Evolutionary conservation across 2,329 filamentous ascomycete species (phyloP), one percentile per base, ranked within the genome.

Genomic region (Atkinsonella hypoxylon): DNA sequence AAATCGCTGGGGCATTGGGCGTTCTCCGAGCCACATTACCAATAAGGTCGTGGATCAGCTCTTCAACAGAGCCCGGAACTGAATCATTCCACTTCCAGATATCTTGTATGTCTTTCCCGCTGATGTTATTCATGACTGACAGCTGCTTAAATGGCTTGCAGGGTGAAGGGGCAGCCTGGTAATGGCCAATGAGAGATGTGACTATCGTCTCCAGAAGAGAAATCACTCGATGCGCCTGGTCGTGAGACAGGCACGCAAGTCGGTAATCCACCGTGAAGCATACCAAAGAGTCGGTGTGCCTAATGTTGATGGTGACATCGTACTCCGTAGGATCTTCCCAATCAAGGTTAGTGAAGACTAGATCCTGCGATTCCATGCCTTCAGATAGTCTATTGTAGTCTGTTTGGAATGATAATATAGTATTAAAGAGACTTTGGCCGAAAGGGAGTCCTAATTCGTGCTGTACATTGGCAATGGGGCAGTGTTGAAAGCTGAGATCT

Each of bases 401-500:
- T 17, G 56, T 58, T 47, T 66, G 63, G 47, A 63, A 61, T 0
- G 65, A 66, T 6, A 67, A 55, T 1, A 61, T 56, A 8, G 59
- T 64, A 51, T 67, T 67, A 52, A 67, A 67, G 15, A 67, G 45
- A 15, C 44, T 42, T 9, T 49, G 49, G 0, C 51, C 55, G 0
- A 54, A 61, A 2, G 56, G 46, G 0, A 52, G n/a, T 10, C 55
- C 55, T 4, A 66, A 49, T 17, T 60, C 60, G 31, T 63, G 63
- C 49, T 74, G 71, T 11, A 75, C 70, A 47, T 69, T 67, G 3
- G 71, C 71, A 17, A 75, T 61, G 1, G 75, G 76, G 55, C 72
- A 74, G 51, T 66, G 69, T 52, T 78, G 75, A 54, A 77, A 68
- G 1, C 68, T 62, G 50, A 78, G 64, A 36, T 70, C 69, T 38